These are phyloP conservation scores for Incumbomyces delicatus DNA, from an alignment of 2,329 filamentous ascomycete genomes.

Conservation along the genomic window DNA sequence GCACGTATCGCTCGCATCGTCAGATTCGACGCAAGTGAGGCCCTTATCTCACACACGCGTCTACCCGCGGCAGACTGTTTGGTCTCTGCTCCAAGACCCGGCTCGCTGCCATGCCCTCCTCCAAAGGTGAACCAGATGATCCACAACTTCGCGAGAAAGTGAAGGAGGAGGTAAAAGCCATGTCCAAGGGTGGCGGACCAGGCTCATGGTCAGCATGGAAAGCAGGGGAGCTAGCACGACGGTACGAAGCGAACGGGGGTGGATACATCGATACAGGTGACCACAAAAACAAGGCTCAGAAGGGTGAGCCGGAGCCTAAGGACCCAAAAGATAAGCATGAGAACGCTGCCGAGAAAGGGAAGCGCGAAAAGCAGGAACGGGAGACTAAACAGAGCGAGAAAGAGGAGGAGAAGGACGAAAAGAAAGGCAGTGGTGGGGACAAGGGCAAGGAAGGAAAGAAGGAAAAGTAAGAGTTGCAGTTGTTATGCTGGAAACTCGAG, in stretches of 20 bases:
- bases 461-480: not conserved
- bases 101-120: constrained; percentile 14
- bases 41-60: too few relatives aligned
- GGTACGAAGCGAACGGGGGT: constrained; percentile 16
- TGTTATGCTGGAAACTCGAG: too few relatives aligned
- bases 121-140: constrained; percentile 16
- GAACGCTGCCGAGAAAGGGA: not conserved
- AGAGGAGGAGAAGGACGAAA: not conserved
- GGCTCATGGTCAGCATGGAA: constrained; percentile 21
- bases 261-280: constrained; percentile 17
- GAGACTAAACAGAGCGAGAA: constrained; percentile 1
- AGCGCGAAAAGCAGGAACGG: not conserved
- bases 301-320: constrained; percentile 19
- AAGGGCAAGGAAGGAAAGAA: not conserved
- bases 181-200: constrained; percentile 17
- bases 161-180: constrained; percentile 19
- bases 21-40: too few relatives aligned
- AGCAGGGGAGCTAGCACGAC: constrained; percentile 16
- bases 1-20: too few relatives aligned
- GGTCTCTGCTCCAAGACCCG: not conserved
- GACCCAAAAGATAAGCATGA: constrained; percentile 5
- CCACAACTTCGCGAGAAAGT: constrained; percentile 19
- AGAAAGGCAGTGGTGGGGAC: not conserved
- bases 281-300: constrained; percentile 19
- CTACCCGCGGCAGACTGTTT: too few relatives aligned